Evolutionary conservation across 225 moss, liverwort and hornwort species (phyloP).

Genomic region (Climacium dendroides): DNA sequence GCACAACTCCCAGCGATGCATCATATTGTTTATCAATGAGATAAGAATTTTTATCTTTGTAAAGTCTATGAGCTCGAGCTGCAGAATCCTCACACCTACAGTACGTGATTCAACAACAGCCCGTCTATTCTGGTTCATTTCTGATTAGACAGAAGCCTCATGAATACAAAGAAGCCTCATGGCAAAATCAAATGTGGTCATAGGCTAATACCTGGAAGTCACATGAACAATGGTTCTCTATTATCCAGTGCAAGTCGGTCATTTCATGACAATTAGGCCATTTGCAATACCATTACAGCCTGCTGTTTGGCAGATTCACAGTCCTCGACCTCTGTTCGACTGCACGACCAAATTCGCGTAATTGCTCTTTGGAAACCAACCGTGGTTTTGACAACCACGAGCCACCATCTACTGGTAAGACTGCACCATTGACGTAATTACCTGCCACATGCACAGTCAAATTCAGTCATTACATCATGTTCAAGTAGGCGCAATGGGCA

Average conservation of each 20-base stretch:
- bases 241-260: neutral
- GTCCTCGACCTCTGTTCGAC: conserved; percentile 49
- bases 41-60: neutral
- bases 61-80: neutral
- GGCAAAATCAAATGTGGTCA: neutral
- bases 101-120: neutral
- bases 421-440: conserved; percentile 55
- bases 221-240: neutral
- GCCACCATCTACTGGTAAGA: conserved; percentile 71
- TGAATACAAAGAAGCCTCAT: neutral
- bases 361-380: conserved; percentile 24
- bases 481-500: neutral
- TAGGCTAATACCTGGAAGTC: neutral
- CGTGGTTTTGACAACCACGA: conserved; percentile 51
- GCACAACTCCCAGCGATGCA: neutral
- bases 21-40: neutral
- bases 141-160: neutral
- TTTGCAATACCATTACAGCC: conserved; percentile 21
- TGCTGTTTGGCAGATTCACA: conserved; percentile 34
- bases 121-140: neutral
- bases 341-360: conserved; percentile 56
- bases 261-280: neutral
- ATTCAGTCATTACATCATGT: neutral
- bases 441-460: conserved; percentile 23
- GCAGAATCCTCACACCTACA: neutral